Conservation (phyloP, 106 monocot genomes). For the Phalaenopsis aphrodite region DNA sequence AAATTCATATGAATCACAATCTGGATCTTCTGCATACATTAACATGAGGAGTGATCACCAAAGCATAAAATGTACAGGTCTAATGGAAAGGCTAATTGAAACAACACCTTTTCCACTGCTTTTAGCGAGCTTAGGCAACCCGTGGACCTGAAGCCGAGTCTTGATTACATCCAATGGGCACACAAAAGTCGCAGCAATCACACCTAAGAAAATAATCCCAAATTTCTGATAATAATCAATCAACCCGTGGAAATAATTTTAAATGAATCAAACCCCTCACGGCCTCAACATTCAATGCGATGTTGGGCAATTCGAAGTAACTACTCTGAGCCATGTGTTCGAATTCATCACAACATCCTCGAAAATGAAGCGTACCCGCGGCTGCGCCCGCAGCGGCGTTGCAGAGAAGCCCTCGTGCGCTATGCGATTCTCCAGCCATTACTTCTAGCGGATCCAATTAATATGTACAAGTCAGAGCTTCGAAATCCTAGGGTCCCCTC, state of each 20-base stretch:
- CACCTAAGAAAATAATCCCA: conserved; percentile 26
- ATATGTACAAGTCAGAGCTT: background rate
- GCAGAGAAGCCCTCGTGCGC: conserved; percentile 39
- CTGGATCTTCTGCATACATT: background rate
- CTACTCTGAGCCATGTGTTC: background rate
- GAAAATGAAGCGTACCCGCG: conserved; percentile 25
- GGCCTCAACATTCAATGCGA: background rate
- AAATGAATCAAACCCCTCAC: background rate
- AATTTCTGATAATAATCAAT: background rate
- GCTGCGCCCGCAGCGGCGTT: conserved; percentile 58
- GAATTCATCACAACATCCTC: background rate
- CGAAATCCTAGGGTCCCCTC: conserved; percentile 18
- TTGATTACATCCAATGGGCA: conserved; percentile 73
- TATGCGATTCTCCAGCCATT: conserved; percentile 14
- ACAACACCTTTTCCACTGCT: conserved; percentile 29
- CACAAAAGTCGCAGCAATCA: conserved; percentile 60
- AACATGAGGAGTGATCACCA: background rate
- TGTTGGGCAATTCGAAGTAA: background rate
- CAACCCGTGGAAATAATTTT: background rate
- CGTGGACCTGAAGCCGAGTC: conserved; percentile 64
- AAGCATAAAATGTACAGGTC: background rate
- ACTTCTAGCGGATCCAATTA: background rate
- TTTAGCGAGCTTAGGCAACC: conserved; percentile 25
- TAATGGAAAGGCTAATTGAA: too few species aligned
- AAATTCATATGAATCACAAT: background rate